Evolutionary conservation across 768 basidiomycete genomes (phyloP), one percentile per base, ranked within the genome.

Genomic region (Mrakia blollopis): DNA sequence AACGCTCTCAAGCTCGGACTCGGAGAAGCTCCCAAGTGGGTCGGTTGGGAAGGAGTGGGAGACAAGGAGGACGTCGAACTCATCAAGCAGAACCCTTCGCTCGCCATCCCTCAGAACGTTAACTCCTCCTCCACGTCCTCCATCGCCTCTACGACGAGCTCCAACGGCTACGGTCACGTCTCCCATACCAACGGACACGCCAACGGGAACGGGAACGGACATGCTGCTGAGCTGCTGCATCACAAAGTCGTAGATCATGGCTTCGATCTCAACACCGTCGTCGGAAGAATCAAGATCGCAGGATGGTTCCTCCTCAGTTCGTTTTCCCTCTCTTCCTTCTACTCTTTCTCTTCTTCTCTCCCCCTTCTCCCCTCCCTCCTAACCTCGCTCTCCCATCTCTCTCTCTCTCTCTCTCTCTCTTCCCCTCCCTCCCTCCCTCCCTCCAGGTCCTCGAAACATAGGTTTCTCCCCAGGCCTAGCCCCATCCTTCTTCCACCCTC

Each of bases 381-480:
- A n/a, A 47, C 41, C 60, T 21, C n/a, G n/a, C n/a, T n/a, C n/a
- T 4, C 18, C 41, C 30, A 47, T 30, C 44, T 14, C 8, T 30
- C 30, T 37, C 7, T 41, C 25, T 44, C 11, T 41, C n/a, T 6
- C 47, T 10, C 35, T 1, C 10, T 28, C 16, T 28, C 44, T 57
- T 72, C 8, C 25, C 7, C 2, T 11, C 50, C 30, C 11, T 16
- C n/a, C n/a, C 7, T 1, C 18, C 50, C 30, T 5, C 7, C n/a
- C n/a, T 30, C 6, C 44, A 75, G 74, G 52, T 41, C 60, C 68
- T 13, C 67, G 75, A 21, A 76, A 76, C 60, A 70, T 76, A n/a
- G 75, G 75, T 3, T 76, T 76, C 75, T 70, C 68, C 28, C 68
- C 75, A 11, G 75, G 75, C 3, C 70, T 76, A 2, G 37, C 68